Conservation (phyloP, 73 alveolate species). For the Paramecium primaurelia region DNA sequence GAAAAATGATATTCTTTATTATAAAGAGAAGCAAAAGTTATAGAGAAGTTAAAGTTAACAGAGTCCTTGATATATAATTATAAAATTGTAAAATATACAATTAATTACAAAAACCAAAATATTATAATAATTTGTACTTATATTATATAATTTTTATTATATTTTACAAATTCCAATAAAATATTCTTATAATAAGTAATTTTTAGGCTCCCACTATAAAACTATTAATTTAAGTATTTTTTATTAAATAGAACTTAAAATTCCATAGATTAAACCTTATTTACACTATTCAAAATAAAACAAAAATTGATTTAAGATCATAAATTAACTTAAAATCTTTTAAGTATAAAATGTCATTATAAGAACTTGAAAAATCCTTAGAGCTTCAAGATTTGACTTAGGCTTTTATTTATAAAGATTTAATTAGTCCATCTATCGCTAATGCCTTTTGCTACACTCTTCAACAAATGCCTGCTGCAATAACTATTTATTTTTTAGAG, state of each 20-base stretch:
- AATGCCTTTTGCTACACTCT: background rate
- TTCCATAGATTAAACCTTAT: background rate
- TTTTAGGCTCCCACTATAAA: background rate
- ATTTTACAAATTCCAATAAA: background rate
- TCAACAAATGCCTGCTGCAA: background rate
- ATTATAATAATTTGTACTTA: background rate
- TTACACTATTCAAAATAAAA: background rate
- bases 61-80: background rate
- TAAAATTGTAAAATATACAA: background rate
- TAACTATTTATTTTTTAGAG: background rate
- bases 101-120: background rate
- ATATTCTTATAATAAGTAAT: no score
- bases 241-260: background rate
- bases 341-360: background rate
- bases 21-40: background rate
- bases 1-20: background rate
- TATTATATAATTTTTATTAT: background rate
- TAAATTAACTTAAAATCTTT: background rate
- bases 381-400: background rate
- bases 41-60: background rate
- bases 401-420: background rate
- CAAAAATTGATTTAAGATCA: background rate
- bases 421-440: background rate
- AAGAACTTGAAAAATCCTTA: background rate
- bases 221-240: background rate